Conservation (phyloP, 1,284 basidiomycete species). For the Spongispora temasekensis region DNA sequence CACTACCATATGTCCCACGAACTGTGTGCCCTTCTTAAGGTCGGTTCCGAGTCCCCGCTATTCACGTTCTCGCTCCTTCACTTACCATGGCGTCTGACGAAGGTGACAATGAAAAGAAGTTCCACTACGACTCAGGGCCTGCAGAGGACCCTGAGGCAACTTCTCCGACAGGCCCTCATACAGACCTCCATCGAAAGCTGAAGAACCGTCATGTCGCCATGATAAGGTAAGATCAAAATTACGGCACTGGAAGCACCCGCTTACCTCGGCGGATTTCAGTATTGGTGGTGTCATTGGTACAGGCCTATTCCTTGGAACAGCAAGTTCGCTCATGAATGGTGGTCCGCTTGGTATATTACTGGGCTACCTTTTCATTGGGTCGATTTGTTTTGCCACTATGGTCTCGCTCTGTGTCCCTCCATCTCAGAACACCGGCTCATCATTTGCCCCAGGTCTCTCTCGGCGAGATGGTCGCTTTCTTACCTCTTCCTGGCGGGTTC, state of each 20-base stretch:
- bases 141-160: constrained; percentile 16
- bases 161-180: constrained; percentile 1
- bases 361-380: constrained; percentile 35
- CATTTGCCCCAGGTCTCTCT: constrained; percentile 28
- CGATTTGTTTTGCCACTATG: constrained; percentile 35
- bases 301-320: constrained; percentile 45
- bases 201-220: constrained; percentile 38
- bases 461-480: constrained; percentile 37
- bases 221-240: no score
- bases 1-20: neutral
- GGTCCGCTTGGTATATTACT: constrained; percentile 38
- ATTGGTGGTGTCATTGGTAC: constrained; percentile 52
- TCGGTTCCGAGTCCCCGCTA: neutral
- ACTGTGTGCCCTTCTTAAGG: no score
- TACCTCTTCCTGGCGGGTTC: constrained; percentile 58
- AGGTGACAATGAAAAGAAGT: neutral
- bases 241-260: no score
- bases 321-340: constrained; percentile 29
- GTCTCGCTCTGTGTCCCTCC: constrained; percentile 4
- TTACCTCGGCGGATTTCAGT: constrained; percentile 11
- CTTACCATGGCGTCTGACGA: constrained; percentile 17
- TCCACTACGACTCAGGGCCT: constrained; percentile 3
- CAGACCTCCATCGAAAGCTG: constrained; percentile 23
- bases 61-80: neutral
- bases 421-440: neutral